A percentile compares a stretch with the other conserved stretches of the same genome.
Evolutionary conservation across 2,329 filamentous ascomycete genomes (phyloP).

Genomic region (Talaromyces rugulosus): DNA sequence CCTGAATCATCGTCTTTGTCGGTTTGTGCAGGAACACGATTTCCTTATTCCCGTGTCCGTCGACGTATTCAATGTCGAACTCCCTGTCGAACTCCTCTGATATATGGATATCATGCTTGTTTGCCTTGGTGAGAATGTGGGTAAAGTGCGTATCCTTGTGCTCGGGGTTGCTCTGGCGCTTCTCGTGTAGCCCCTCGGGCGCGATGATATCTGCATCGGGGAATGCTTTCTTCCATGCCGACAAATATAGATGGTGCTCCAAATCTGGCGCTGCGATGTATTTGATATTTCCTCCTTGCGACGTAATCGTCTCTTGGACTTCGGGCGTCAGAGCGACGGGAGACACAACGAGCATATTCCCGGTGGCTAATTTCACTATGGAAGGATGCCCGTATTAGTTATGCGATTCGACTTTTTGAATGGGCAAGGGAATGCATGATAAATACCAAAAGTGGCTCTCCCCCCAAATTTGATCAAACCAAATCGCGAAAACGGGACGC

Average conservation of each 20-base stretch:
- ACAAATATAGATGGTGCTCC: slow-evolving; percentile 93
- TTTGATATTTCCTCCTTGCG: slow-evolving; percentile 64
- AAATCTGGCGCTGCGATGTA: slow-evolving; percentile 87
- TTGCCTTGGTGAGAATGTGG: slow-evolving; percentile 61
- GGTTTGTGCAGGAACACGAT: slow-evolving; percentile 82
- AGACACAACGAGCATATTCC: slow-evolving; percentile 82
- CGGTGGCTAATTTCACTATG: slow-evolving; percentile 71
- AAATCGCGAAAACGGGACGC: slow-evolving; percentile 75
- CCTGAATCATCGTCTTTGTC: slow-evolving; percentile 74
- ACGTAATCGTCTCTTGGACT: slow-evolving; percentile 59
- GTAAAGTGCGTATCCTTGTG: slow-evolving; percentile 60
- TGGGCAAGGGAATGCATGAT: neutral
- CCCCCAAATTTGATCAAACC: slow-evolving; percentile 79
- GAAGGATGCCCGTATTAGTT: slow-evolving; percentile 1
- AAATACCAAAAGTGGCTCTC: slow-evolving; percentile 72
- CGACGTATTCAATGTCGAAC: slow-evolving; percentile 81
- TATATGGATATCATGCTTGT: slow-evolving; percentile 52
- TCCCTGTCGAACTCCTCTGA: slow-evolving; percentile 77
- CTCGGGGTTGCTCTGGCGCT: slow-evolving; percentile 60
- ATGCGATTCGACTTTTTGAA: neutral
- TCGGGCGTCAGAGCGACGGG: slow-evolving; percentile 79
- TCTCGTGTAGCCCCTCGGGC: slow-evolving; percentile 77
- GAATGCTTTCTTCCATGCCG: slow-evolving; percentile 75
- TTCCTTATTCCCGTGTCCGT: slow-evolving; percentile 77
- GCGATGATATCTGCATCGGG: slow-evolving; percentile 76